Evolutionary conservation across 2,329 filamentous ascomycete genomes (phyloP).

Genomic region (Metarhizium robertsii): DNA sequence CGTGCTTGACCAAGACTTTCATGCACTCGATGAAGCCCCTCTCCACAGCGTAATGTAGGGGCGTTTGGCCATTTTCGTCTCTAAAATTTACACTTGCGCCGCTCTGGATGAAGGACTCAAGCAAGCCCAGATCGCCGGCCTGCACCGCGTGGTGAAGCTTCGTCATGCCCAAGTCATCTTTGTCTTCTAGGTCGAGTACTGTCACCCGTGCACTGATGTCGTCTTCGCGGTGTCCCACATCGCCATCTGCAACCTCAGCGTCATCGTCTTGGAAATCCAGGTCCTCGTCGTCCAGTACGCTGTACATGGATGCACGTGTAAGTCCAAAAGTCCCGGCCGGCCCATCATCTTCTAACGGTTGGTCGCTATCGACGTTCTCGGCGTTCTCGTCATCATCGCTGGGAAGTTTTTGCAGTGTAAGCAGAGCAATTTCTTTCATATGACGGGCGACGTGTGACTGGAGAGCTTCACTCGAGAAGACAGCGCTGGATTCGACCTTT

Average conservation of each 20-base stretch:
- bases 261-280: slow-evolving; percentile 14
- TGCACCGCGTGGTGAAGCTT: slow-evolving; percentile 14
- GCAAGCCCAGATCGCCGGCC: slow-evolving; percentile 10
- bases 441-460: slow-evolving; percentile 18
- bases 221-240: slow-evolving; percentile 5
- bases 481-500: slow-evolving; percentile 12
- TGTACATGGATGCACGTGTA: slow-evolving; percentile 20
- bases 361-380: slow-evolving; percentile 3
- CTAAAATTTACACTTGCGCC: slow-evolving; percentile 12
- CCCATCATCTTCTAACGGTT: too few relatives aligned
- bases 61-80: slow-evolving; percentile 6
- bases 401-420: slow-evolving; percentile 22
- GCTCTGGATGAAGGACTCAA: slow-evolving; percentile 12
- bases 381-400: slow-evolving; percentile 13
- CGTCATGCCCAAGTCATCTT: slow-evolving; percentile 12
- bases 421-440: slow-evolving; percentile 21
- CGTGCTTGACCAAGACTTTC: neutral
- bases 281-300: slow-evolving; percentile 17
- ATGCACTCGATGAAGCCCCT: neutral
- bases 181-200: slow-evolving; percentile 12
- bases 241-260: slow-evolving; percentile 5
- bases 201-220: slow-evolving; percentile 3
- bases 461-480: slow-evolving; percentile 17
- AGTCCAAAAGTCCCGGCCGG: slow-evolving; percentile 5
- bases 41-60: slow-evolving; percentile 2